phyloP scores from a whole-genome alignment of 2,329 filamentous ascomycete species.

The Sporothrix mexicana region DNA sequence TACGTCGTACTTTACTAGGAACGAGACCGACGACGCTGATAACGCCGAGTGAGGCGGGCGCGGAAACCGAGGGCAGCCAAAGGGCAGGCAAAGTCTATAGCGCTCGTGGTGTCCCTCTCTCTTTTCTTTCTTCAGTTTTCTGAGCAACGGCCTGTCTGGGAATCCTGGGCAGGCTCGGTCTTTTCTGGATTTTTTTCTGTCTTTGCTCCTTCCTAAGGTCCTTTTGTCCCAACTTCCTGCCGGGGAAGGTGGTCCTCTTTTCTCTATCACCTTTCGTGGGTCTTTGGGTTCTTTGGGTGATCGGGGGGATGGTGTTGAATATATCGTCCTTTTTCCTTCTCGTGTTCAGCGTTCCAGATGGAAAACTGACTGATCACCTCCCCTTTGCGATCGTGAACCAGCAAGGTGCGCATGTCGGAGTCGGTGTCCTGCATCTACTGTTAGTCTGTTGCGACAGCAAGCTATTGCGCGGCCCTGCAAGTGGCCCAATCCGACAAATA shows the following conservation, averaged over 20 bases:
- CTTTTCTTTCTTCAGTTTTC: not conserved
- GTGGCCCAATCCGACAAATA: not conserved
- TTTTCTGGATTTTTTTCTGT: not conserved
- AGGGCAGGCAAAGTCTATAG: not conserved
- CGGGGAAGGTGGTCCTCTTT: not conserved
- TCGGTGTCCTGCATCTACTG: not conserved
- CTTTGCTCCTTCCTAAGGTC: not conserved
- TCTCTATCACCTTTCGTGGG: too few relatives aligned
- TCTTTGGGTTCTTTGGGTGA: not conserved
- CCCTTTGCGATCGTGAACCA: not conserved
- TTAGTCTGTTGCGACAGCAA: too few relatives aligned
- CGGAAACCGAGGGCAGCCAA: not conserved
- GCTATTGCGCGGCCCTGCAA: slow-evolving; percentile 13
- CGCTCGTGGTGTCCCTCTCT: not conserved
- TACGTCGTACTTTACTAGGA: too few relatives aligned
- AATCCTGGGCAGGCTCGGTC: not conserved
- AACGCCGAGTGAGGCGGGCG: not conserved
- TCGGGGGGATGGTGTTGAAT: not conserved
- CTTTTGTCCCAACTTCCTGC: slow-evolving; percentile 3
- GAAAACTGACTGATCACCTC: too few relatives aligned
- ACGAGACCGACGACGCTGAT: too few relatives aligned
- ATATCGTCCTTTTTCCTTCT: not conserved
- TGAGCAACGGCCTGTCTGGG: not conserved
- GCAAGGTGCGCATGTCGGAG: not conserved
- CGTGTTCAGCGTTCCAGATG: too few relatives aligned